Base-by-base conservation (phyloP, 352 stramenopile genomes). In the Phytophthora ramorum region DNA sequence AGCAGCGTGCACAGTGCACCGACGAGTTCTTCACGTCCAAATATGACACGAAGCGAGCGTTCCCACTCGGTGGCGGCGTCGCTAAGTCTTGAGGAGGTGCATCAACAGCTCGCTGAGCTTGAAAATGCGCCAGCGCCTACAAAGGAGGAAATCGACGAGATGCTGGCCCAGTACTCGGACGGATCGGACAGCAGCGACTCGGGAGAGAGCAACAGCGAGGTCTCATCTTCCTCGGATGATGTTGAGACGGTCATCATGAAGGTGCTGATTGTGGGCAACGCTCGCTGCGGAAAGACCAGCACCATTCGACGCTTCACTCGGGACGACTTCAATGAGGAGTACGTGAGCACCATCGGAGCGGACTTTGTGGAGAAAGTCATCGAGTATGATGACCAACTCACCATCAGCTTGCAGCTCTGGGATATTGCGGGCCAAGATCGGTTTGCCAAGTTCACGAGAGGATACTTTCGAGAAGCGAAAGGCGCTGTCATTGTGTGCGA, bases 351-450 rank as follows among this genome's bases (percentile, higher is more conserved):
- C 12, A 92, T 97, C 41, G 89, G 89, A 46, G 89, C 87, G 17
- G 89, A 97, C 58, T 97, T 95, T 69, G 62, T 90, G 24, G 90
- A 95, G 71, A 95, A 94, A 69, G 63, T 79, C 28, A 77, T 97
- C n/a, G 56, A 79, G 14, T 82, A 91, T 37, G 78, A 91, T 30
- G 72, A 76, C 2, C 63, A 78, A 13, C 58, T 89, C 9, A 79
- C 67, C 19, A 78, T 94, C 41, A 88, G 81, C 35, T 75, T 95
- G 28, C 85, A 95, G 64, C 71, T 97, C n/a, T 96, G 89, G 89
- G 88, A 97, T 55, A 96, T 96, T 43, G 89, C 89, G 0, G 89
- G 88, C 7, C 89, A 96, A 66, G 89, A 97, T 58, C 80, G 88
- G 5, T 97, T 96, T 48, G 89, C 87, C n/a, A 93, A 96, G 63